Conservation (phyloP, 1,139 yeast genomes). For the Spencermartinsiella ligniputridi region DNA sequence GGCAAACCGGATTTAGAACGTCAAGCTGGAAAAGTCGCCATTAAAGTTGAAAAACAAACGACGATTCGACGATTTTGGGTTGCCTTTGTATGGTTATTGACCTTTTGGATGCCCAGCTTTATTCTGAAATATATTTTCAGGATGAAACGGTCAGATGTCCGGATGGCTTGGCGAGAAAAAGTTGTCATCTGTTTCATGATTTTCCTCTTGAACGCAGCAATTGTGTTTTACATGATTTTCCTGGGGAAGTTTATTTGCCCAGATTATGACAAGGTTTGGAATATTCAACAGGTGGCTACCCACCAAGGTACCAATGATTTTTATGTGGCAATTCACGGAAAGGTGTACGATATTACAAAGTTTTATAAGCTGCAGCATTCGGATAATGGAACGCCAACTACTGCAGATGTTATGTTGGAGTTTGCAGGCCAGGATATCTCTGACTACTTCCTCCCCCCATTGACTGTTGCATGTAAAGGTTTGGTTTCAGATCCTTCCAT, state of each 20-base stretch:
- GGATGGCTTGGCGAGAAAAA: constrained; percentile 42
- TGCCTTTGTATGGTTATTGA: constrained; percentile 34
- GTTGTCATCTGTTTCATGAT: constrained; percentile 35
- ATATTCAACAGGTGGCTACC: constrained; percentile 31
- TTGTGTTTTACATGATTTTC: constrained; percentile 40
- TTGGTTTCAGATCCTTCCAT: constrained; percentile 33
- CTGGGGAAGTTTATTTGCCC: constrained; percentile 38
- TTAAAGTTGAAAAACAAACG: constrained; percentile 30
- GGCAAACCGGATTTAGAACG: constrained; percentile 21
- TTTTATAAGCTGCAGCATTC: constrained; percentile 40
- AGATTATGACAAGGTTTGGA: constrained; percentile 40
- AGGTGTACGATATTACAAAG: constrained; percentile 39
- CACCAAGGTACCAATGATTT: constrained; percentile 37
- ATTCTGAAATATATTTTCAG: constrained; percentile 31
- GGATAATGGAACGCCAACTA: constrained; percentile 32
- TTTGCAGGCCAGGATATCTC: constrained; percentile 39
- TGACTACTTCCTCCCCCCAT: constrained; percentile 40
- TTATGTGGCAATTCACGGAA: constrained; percentile 38
- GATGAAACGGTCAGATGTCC: constrained; percentile 37
- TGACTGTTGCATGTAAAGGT: constrained; percentile 37
- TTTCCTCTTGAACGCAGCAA: constrained; percentile 32
- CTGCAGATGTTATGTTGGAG: constrained; percentile 30
- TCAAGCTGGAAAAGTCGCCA: constrained; percentile 10
- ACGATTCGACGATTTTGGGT: constrained; percentile 36
- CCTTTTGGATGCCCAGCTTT: constrained; percentile 40